Evolutionary conservation across 208 protist species (phyloP).

Genomic region (Herpetomonas muscarum): DNA sequence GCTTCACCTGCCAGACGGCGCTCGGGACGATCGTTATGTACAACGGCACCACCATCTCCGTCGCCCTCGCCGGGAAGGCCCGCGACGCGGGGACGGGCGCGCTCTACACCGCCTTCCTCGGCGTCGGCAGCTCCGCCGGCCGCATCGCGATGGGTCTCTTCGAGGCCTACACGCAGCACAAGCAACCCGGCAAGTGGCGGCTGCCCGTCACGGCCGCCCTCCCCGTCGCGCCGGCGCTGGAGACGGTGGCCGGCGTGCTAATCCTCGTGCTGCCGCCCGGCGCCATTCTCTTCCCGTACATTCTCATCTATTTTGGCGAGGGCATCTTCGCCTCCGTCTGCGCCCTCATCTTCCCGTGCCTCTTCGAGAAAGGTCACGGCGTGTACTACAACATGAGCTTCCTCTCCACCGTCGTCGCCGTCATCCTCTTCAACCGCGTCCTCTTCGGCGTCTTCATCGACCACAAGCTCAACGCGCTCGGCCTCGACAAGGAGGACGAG

Average conservation of each 20-base stretch:
- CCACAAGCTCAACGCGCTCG: constrained; percentile 21
- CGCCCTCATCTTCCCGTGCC: constrained; percentile 52
- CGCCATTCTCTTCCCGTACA: constrained; percentile 46
- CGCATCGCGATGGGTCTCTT: constrained; percentile 57
- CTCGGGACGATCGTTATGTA: constrained; percentile 62
- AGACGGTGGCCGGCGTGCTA: constrained; percentile 35
- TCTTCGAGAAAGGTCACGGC: constrained; percentile 47
- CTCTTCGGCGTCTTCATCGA: constrained; percentile 53
- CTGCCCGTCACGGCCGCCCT: constrained; percentile 49
- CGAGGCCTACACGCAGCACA: constrained; percentile 62
- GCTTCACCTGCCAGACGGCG: constrained; percentile 45
- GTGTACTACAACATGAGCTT: constrained; percentile 65
- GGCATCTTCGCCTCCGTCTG: constrained; percentile 49
- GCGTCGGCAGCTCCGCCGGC: constrained; percentile 51
- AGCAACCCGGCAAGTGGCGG: constrained; percentile 32
- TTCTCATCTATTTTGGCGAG: constrained; percentile 64
- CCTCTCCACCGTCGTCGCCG: constrained; percentile 36
- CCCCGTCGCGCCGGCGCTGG: constrained; percentile 40
- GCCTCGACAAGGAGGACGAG: constrained; percentile 15
- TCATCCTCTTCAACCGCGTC: constrained; percentile 62
- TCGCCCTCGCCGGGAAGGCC: constrained; percentile 33
- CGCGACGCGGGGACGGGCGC: constrained; percentile 31
- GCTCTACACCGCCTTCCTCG: constrained; percentile 68
- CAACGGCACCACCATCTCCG: constrained; percentile 61
- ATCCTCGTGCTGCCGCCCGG: constrained; percentile 47